Evolutionary conservation across 2,329 filamentous ascomycete genomes (phyloP), one percentile per base, ranked within the genome.

Genomic region (Talaromyces sp.): DNA sequence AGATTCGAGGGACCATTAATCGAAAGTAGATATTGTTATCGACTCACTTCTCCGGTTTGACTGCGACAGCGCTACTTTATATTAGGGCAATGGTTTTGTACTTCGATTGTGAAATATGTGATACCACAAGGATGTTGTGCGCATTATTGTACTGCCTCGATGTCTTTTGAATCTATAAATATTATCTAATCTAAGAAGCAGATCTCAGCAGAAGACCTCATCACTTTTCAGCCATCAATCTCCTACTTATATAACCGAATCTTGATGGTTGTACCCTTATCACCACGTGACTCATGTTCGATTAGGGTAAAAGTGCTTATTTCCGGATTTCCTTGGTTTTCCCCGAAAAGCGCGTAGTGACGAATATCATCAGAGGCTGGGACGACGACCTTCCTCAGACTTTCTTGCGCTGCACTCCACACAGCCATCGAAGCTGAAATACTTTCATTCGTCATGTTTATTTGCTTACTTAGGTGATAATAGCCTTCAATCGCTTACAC

Each of bases 271-370:
- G 33, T 47, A 22, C 19, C 27, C 61, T 57, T 57, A 63, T 63
- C 61, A 9, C 15, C 61, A 57, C 61, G 61, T 63, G 61, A 63
- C n/a, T 45, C 17, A 8, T 31, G 43, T 56, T 56, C 49, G 17
- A 27, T 39, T 35, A 25, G 5, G 3, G 27, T 31, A 31, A 7
- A 3, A 19, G 19, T 61, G 35, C 33, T 43, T 43, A 59, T 45
- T 41, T 27, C 56, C 37, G 56, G 37, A 39, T 11, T 63, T 63
- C 61, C 61, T 57, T 63, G 61, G 43, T 63, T 63, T 52, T 52
- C 39, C 22, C 50, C 39, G 60, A 59, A 41, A 13, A 58, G 33
- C 35, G 35, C 56, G 11, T 33, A 37, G 52, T 56, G 52, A 43
- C 56, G 35, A 19, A 57, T 33, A 39, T 35, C 52, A 57, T 22